These are phyloP conservation scores for Camellia oleifera DNA, from an alignment of 179 eudicot genomes.

Conservation along the genomic window DNA sequence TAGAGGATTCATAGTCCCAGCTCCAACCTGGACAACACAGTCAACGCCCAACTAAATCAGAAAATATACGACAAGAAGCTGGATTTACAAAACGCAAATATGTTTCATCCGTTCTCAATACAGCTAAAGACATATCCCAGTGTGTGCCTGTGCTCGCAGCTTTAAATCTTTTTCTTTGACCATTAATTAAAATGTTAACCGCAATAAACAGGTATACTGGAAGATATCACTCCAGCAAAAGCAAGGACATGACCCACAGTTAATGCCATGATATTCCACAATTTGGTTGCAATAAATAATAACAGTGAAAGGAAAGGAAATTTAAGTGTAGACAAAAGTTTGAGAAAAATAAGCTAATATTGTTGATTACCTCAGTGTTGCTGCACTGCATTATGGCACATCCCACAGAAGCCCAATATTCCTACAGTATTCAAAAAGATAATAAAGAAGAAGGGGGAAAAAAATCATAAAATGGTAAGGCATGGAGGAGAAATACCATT, in stretches of 20 bases:
- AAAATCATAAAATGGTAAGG: neutral
- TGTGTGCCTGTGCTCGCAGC: neutral
- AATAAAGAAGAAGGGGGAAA: neutral
- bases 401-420: slow-evolving; percentile 99
- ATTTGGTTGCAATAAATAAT: neutral
- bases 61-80: slow-evolving; percentile 1
- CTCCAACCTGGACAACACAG: slow-evolving; percentile 78
- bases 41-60: slow-evolving; percentile 7
- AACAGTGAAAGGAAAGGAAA: neutral
- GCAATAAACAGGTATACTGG: neutral
- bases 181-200: neutral
- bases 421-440: slow-evolving; percentile 41
- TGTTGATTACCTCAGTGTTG: slow-evolving; percentile 81
- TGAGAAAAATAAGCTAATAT: neutral
- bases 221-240: neutral
- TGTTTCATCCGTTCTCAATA: neutral
- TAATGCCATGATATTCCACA: neutral
- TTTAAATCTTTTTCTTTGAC: neutral
- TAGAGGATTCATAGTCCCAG: slow-evolving; percentile 99
- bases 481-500: neutral
- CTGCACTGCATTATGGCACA: slow-evolving; percentile 99
- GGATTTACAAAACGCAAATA: neutral
- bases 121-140: neutral
- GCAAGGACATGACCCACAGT: neutral
- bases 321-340: neutral